A percentile compares a stretch with the other conserved stretches of the same genome.
Conservation (phyloP, 192 early-diverging fungal genomes). For the Radiomyces spectabilis region DNA sequence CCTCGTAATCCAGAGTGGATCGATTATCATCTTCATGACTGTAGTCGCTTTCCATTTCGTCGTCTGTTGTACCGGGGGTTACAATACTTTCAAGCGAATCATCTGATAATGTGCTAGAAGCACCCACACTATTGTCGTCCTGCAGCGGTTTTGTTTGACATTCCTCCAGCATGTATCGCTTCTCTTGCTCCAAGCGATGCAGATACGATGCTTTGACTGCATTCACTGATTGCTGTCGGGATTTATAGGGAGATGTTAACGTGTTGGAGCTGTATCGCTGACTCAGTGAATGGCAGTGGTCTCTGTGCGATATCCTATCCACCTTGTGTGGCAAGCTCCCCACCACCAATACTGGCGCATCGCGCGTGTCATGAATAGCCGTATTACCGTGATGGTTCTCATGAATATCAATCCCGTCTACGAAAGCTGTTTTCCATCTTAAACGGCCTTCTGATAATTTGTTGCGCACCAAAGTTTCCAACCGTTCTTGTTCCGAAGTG, state of each 20-base stretch:
- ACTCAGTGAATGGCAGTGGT: too few relatives aligned
- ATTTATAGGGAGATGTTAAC: too few relatives aligned
- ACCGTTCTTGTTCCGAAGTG: constrained; percentile 17
- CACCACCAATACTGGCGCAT: constrained; percentile 27
- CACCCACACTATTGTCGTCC: not conserved
- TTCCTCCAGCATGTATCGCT: not conserved
- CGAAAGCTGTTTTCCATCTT: constrained; percentile 13
- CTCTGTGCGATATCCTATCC: too few relatives aligned
- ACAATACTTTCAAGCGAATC: constrained; percentile 25
- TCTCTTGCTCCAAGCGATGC: constrained; percentile 5
- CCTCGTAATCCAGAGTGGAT: not conserved
- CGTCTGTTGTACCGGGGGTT: constrained; percentile 20
- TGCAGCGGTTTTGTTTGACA: not conserved
- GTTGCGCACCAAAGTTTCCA: constrained; percentile 18
- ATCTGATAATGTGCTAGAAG: constrained; percentile 4
- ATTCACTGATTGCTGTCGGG: too few relatives aligned
- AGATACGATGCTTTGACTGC: not conserved
- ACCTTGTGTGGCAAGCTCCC: constrained; percentile 10
- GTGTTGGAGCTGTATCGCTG: too few relatives aligned
- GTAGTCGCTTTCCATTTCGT: constrained; percentile 11
- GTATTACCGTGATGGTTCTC: constrained; percentile 17
- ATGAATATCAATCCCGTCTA: constrained; percentile 11
- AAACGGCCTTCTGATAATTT: constrained; percentile 12
- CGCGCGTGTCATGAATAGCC: constrained; percentile 14
- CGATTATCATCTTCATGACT: not conserved